A percentile compares a stretch with the other conserved stretches of the same genome.
Conservation (phyloP, 208 protist genomes). For the Crithidia acanthocephali region DNA sequence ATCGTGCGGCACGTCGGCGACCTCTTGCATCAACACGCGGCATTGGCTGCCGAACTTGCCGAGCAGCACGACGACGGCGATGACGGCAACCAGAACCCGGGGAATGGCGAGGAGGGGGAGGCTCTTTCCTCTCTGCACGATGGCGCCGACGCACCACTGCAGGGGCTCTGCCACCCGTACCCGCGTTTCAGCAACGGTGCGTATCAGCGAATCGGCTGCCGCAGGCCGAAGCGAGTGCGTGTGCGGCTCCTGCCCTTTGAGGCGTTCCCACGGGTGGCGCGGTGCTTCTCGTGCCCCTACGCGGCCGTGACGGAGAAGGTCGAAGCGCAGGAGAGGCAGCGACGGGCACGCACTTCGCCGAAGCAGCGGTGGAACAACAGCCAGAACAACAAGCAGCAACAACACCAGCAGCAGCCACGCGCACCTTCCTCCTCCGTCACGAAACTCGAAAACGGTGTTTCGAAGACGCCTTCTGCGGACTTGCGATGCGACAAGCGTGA, state of each 20-base stretch:
- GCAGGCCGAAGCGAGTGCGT: slow-evolving; percentile 52
- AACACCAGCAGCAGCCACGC: neutral
- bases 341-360: slow-evolving; percentile 2
- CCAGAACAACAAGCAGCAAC: neutral
- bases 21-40: slow-evolving; percentile 66
- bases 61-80: slow-evolving; percentile 9
- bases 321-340: slow-evolving; percentile 34
- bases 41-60: slow-evolving; percentile 59
- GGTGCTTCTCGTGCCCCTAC: slow-evolving; percentile 57
- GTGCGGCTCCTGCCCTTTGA: slow-evolving; percentile 83
- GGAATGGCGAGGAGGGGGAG: neutral
- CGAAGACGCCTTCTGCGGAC: neutral
- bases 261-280: slow-evolving; percentile 69
- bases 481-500: slow-evolving; percentile 1
- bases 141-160: neutral
- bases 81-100: too few species aligned
- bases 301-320: slow-evolving; percentile 49
- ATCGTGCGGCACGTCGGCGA: slow-evolving; percentile 69
- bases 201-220: slow-evolving; percentile 58
- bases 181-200: slow-evolving; percentile 40
- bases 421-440: neutral
- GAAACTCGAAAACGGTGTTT: neutral
- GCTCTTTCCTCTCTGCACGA: neutral
- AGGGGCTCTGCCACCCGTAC: slow-evolving; percentile 20
- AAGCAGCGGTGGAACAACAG: neutral